Conservation (phyloP, 495 filamentous ascomycete genomes). For the Penicillium paradoxum region DNA sequence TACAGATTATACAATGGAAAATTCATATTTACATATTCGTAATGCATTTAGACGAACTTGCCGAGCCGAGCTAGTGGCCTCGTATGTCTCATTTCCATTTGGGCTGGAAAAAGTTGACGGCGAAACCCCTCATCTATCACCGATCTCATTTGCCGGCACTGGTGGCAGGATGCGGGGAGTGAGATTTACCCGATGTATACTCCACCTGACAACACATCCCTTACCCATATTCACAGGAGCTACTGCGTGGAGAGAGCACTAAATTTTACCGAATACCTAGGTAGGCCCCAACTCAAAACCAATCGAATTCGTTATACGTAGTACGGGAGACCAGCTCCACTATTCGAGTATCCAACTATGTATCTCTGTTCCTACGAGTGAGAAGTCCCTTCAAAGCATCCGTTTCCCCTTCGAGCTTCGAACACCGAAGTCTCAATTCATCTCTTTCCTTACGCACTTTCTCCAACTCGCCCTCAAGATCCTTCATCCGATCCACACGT, state of each 20-base stretch:
- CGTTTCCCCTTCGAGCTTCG: slow-evolving; percentile 60
- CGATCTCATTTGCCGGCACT: neutral
- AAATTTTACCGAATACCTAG: no score
- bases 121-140: neutral
- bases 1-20: no score
- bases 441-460: slow-evolving; percentile 57
- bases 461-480: slow-evolving; percentile 57
- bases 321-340: slow-evolving; percentile 13
- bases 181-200: neutral
- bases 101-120: neutral
- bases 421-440: slow-evolving; percentile 58
- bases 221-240: no score
- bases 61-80: neutral
- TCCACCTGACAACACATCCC: no score
- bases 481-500: slow-evolving; percentile 60
- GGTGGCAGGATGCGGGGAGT: no score
- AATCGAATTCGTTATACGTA: slow-evolving; percentile 3
- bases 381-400: slow-evolving; percentile 34
- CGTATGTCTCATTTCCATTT: neutral
- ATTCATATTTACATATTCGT: no score
- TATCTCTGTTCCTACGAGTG: slow-evolving; percentile 18
- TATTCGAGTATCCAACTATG: slow-evolving; percentile 2
- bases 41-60: no score
- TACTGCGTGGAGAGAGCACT: no score
- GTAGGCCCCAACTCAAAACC: neutral